phyloP scores from a whole-genome alignment of 2,329 filamentous ascomycete genomes.

The Diaporthe vexans region DNA sequence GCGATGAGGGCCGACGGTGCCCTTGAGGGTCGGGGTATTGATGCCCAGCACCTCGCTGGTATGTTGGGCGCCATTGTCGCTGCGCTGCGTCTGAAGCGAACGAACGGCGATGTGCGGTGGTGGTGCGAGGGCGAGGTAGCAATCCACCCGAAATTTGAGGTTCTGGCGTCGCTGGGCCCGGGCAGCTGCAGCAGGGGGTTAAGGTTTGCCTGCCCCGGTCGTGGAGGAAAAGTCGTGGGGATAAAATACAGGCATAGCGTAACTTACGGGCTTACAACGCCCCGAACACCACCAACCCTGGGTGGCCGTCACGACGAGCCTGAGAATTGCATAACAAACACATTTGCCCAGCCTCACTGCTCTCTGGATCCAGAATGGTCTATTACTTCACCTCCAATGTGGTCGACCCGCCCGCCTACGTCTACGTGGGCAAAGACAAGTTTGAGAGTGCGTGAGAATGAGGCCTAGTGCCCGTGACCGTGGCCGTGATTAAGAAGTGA shows the following conservation, averaged over 20 bases:
- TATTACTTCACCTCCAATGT: slow-evolving; percentile 94
- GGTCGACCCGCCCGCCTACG: slow-evolving; percentile 84
- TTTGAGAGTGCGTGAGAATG: slow-evolving; percentile 83
- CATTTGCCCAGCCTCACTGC: background rate
- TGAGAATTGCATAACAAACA: background rate
- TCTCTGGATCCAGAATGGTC: slow-evolving; percentile 74
- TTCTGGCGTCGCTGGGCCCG: slow-evolving; percentile 28
- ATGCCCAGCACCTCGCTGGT: slow-evolving; percentile 60
- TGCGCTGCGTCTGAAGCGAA: slow-evolving; percentile 16
- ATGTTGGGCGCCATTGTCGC: slow-evolving; percentile 62
- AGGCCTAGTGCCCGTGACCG: slow-evolving; percentile 11
- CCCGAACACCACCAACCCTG: background rate
- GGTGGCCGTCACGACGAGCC: background rate
- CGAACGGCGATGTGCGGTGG: slow-evolving; percentile 3
- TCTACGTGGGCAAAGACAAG: slow-evolving; percentile 99
- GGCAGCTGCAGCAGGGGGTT: background rate
- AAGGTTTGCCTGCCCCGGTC: slow-evolving; percentile 36
- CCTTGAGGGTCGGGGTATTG: slow-evolving; percentile 48
- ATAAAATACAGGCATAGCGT: slow-evolving; percentile 32
- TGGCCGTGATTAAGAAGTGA: slow-evolving; percentile 24
- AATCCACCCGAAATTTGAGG: slow-evolving; percentile 38
- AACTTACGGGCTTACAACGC: slow-evolving; percentile 18
- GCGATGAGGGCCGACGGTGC: slow-evolving; percentile 45
- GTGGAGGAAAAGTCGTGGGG: slow-evolving; percentile 35
- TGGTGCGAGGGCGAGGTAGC: slow-evolving; percentile 4